Percentiles rank a stretch among this genome's conserved stretches.
Evolutionary conservation across 2,329 filamentous ascomycete species (phyloP).

Genomic region (Scedosporium aurantiacum): DNA sequence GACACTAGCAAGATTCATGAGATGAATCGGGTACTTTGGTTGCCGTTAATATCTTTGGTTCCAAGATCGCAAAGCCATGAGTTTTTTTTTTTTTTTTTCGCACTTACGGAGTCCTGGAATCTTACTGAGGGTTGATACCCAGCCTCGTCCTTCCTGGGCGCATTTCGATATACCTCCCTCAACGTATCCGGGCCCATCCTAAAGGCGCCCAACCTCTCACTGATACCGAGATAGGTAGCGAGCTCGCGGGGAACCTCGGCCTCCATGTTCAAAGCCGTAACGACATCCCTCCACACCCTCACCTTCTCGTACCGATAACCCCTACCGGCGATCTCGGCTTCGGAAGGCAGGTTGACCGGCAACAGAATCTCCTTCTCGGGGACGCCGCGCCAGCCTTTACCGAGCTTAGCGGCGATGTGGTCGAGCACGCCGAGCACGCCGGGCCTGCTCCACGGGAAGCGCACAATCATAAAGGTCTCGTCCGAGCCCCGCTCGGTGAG

Average conservation of each 20-base stretch:
- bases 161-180: constrained; percentile 49
- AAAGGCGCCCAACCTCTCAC: constrained; percentile 56
- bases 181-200: constrained; percentile 47
- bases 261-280: constrained; percentile 44
- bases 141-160: constrained; percentile 44
- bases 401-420: constrained; percentile 37
- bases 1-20: constrained; percentile 55
- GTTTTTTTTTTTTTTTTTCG: background rate
- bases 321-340: constrained; percentile 43
- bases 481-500: constrained; percentile 31
- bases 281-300: constrained; percentile 51
- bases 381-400: constrained; percentile 33
- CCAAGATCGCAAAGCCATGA: background rate
- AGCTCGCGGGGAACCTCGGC: constrained; percentile 51
- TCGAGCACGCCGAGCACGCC: constrained; percentile 37
- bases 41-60: background rate
- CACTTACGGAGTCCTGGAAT: constrained; percentile 27
- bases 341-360: constrained; percentile 50
- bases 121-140: constrained; percentile 56
- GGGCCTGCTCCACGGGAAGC: constrained; percentile 50
- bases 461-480: constrained; percentile 49
- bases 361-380: constrained; percentile 56
- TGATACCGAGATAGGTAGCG: constrained; percentile 53
- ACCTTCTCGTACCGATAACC: constrained; percentile 52
- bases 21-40: constrained; percentile 51